Evolutionary conservation across 441 rosid species (phyloP).

Genomic region (Gossypium lobatum): DNA sequence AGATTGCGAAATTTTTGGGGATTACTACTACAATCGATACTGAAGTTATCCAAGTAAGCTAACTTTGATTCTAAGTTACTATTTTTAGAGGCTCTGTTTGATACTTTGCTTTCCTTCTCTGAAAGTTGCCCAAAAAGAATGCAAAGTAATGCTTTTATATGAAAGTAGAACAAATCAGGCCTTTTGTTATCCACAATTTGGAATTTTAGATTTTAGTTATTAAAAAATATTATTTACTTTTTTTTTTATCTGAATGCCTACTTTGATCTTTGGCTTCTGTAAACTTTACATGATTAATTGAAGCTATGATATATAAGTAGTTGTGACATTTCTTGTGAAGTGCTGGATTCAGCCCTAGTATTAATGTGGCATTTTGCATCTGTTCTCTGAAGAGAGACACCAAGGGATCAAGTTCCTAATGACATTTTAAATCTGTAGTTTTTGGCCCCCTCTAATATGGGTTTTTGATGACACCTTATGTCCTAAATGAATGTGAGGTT

Average conservation of each 20-base stretch:
- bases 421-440: neutral
- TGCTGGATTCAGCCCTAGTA: neutral
- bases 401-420: neutral
- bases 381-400: neutral
- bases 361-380: neutral
- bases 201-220: neutral
- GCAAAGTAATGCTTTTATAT: neutral
- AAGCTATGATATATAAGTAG: neutral
- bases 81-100: neutral
- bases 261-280: neutral
- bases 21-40: slow-evolving; percentile 70
- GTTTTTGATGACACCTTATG: neutral
- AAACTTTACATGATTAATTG: neutral
- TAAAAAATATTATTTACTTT: neutral
- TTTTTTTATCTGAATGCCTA: neutral
- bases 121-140: neutral
- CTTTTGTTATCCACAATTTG: neutral
- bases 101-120: neutral
- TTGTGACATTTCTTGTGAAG: neutral
- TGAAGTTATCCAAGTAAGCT: slow-evolving; percentile 78
- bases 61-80: neutral
- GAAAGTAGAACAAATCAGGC: neutral
- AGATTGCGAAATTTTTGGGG: slow-evolving; percentile 91
- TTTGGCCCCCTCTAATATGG: neutral
- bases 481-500: neutral